A percentile compares a stretch with the other conserved stretches of the same genome.
phyloP scores from a whole-genome alignment of 129 eudicot species.

The Ambrosia artemisiifolia region DNA sequence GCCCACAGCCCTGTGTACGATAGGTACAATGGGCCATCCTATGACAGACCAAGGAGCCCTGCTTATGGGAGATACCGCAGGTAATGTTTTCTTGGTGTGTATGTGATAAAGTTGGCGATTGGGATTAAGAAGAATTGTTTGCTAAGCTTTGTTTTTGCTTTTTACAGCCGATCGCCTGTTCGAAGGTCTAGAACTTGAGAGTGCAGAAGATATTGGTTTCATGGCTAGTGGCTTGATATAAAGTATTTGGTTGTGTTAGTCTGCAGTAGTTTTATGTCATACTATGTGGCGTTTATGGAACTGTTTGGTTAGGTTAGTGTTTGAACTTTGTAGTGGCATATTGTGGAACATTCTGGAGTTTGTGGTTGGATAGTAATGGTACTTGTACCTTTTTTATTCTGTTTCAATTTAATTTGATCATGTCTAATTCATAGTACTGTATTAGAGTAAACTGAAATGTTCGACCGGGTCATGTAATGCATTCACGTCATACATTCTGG shows the following conservation, averaged over 20 bases:
- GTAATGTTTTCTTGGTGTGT: constrained; percentile 20
- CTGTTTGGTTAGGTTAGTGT: constrained; percentile 12
- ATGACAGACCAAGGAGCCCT: constrained; percentile 61
- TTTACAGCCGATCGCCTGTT: constrained; percentile 72
- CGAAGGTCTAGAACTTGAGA: constrained; percentile 71
- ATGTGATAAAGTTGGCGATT: neutral
- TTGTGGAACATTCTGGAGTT: neutral
- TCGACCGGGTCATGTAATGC: no score
- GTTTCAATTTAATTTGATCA: neutral
- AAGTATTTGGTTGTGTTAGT: neutral
- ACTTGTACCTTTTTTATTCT: neutral
- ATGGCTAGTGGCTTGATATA: neutral
- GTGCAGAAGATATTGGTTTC: neutral
- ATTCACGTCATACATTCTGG: no score
- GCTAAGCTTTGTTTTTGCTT: neutral
- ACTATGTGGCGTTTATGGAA: neutral
- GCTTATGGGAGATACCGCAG: constrained; percentile 68
- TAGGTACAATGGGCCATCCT: constrained; percentile 62
- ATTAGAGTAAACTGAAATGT: no score
- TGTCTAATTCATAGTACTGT: neutral
- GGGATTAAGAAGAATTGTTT: neutral
- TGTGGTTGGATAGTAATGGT: neutral
- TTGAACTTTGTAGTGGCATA: neutral
- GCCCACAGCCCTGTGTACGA: constrained; percentile 71
- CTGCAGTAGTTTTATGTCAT: constrained; percentile 11